phyloP scores from a whole-genome alignment of 768 basidiomycete genomes.

The Saitozyma podzolica region DNA sequence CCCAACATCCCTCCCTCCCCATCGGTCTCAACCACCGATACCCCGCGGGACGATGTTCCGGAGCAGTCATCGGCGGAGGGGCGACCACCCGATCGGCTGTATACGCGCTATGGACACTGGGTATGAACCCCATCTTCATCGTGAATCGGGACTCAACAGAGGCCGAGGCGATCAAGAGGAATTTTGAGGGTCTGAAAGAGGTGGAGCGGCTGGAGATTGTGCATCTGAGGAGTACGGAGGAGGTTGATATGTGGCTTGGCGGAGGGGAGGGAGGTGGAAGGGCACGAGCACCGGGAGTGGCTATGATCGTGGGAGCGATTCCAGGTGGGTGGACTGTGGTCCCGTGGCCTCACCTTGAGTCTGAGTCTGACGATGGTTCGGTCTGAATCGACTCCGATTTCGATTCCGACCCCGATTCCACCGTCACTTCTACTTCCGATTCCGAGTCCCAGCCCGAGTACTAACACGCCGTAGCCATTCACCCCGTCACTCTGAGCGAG shows the following conservation, averaged over 20 bases:
- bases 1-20: not conserved
- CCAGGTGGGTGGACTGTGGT: no score
- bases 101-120: constrained; percentile 2
- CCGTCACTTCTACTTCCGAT: no score
- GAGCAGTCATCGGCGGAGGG: constrained; percentile 12
- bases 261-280: not conserved
- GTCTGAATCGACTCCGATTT: no score
- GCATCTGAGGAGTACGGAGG: constrained; percentile 2
- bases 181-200: not conserved
- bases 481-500: no score
- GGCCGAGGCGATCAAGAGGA: constrained; percentile 1
- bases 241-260: not conserved
- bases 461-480: no score
- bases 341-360: no score
- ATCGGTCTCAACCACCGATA: not conserved
- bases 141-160: constrained; percentile 9
- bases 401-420: no score
- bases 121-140: constrained; percentile 6
- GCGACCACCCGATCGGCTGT: constrained; percentile 12
- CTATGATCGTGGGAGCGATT: no score
- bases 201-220: constrained; percentile 1
- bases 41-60: not conserved
- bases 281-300: not conserved
- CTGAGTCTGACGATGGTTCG: no score
- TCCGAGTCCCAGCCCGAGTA: no score